Percentiles rank a stretch among this genome's conserved stretches.
Conservation (phyloP, 2,329 filamentous ascomycete species). For the Nemania serpens region DNA sequence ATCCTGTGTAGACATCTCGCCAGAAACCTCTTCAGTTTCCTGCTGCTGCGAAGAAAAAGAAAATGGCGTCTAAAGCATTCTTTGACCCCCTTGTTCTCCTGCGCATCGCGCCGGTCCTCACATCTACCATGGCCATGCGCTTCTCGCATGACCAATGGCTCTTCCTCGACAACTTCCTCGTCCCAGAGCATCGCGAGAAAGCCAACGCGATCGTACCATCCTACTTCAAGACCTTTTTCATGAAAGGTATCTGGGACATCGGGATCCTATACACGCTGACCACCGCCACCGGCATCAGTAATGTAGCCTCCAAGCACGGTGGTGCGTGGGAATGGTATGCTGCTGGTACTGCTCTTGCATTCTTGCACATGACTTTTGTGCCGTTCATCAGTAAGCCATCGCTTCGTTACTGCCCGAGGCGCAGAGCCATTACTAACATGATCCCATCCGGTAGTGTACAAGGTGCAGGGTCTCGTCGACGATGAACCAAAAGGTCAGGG, state of each 20-base stretch:
- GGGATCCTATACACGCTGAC: constrained; percentile 37
- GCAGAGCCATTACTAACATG: background rate
- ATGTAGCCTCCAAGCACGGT: constrained; percentile 30
- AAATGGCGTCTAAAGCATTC: constrained; percentile 47
- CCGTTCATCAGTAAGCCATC: constrained; percentile 34
- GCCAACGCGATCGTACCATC: constrained; percentile 47
- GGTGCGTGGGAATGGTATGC: constrained; percentile 39
- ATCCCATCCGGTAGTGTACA: constrained; percentile 26
- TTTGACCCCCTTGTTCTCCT: constrained; percentile 47
- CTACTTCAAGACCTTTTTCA: constrained; percentile 51
- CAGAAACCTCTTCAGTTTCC: too few relatives aligned
- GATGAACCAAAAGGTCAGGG: constrained; percentile 33
- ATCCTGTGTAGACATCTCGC: too few relatives aligned
- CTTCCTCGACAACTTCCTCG: constrained; percentile 47
- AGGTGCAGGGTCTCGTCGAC: constrained; percentile 36
- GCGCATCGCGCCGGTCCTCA: constrained; percentile 51
- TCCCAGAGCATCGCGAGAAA: constrained; percentile 36
- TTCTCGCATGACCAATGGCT: constrained; percentile 51
- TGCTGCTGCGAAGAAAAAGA: background rate
- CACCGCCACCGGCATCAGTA: constrained; percentile 36
- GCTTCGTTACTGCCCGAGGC: background rate
- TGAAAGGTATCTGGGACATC: constrained; percentile 36
- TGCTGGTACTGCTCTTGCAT: constrained; percentile 37
- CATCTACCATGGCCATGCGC: constrained; percentile 52
- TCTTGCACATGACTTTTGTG: constrained; percentile 41